Conservation (phyloP, 768 basidiomycete genomes). For the Termitomyces sp. region DNA sequence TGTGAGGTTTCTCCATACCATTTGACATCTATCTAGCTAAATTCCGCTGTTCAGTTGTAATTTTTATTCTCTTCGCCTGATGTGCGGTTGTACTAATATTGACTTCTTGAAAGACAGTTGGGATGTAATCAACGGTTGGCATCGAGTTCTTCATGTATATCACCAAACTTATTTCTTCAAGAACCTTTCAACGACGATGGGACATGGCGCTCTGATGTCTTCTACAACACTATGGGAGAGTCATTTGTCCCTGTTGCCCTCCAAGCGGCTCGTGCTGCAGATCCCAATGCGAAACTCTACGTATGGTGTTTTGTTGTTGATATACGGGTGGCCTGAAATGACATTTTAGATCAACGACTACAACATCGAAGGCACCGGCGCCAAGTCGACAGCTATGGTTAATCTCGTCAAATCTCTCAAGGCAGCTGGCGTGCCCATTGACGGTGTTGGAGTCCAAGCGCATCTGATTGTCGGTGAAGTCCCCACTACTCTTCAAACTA, state of each 20-base stretch:
- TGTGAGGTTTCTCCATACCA: conserved; percentile 26
- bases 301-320: conserved; percentile 21
- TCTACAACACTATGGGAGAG: conserved; percentile 47
- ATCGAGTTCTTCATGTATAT: background rate
- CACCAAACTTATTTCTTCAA: conserved; percentile 11
- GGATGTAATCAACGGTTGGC: conserved; percentile 41
- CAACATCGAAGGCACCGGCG: conserved; percentile 40
- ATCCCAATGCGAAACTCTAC: conserved; percentile 55
- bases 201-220: conserved; percentile 49
- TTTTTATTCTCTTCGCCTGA: conserved; percentile 18
- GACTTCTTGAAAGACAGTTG: conserved; percentile 26
- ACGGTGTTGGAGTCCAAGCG: conserved; percentile 58
- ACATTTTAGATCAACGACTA: conserved; percentile 32
- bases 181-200: conserved; percentile 63
- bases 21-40: background rate
- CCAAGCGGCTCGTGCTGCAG: conserved; percentile 47
- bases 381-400: conserved; percentile 54
- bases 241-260: conserved; percentile 51
- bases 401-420: conserved; percentile 49
- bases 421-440: conserved; percentile 45
- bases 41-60: conserved; percentile 25
- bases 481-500: conserved; percentile 42
- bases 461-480: conserved; percentile 60
- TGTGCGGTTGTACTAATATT: background rate
- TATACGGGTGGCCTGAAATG: background rate